These are phyloP conservation scores for Boletus reticuloceps DNA, from an alignment of 768 basidiomycete species.

Conservation along the genomic window DNA sequence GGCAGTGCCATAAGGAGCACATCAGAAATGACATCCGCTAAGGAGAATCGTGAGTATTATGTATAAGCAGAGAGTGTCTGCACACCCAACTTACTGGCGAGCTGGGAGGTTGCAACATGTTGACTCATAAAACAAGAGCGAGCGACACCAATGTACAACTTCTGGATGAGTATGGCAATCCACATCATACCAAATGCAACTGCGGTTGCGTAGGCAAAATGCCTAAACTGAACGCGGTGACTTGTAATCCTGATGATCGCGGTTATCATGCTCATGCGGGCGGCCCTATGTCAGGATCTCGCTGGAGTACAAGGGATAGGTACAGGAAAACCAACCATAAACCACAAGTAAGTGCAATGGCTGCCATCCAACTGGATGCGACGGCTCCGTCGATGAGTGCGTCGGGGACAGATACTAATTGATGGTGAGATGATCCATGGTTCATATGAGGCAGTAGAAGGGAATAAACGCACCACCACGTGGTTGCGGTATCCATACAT, in stretches of 20 bases:
- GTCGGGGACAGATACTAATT: neutral
- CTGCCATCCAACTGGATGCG: neutral
- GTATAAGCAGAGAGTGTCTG: neutral
- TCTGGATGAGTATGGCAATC: neutral
- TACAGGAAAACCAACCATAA: neutral
- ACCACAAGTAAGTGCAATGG: neutral
- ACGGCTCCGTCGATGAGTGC: neutral
- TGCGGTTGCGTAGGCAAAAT: neutral
- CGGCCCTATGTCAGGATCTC: neutral
- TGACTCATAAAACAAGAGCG: neutral
- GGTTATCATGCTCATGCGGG: slow-evolving; percentile 5
- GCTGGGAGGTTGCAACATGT: neutral
- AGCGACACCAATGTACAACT: neutral
- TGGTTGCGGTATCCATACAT: neutral
- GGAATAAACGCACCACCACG: neutral
- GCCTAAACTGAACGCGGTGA: neutral
- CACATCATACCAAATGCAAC: slow-evolving; percentile 1
- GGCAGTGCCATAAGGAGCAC: slow-evolving; percentile 3
- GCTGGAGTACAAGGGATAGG: neutral
- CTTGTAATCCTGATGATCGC: neutral
- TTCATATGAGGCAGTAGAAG: neutral
- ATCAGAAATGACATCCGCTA: slow-evolving; percentile 15
- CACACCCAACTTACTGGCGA: neutral
- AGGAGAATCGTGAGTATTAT: neutral
- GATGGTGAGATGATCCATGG: neutral